Conservation (phyloP, 2,329 filamentous ascomycete species). For the Talaromyces sp. region DNA sequence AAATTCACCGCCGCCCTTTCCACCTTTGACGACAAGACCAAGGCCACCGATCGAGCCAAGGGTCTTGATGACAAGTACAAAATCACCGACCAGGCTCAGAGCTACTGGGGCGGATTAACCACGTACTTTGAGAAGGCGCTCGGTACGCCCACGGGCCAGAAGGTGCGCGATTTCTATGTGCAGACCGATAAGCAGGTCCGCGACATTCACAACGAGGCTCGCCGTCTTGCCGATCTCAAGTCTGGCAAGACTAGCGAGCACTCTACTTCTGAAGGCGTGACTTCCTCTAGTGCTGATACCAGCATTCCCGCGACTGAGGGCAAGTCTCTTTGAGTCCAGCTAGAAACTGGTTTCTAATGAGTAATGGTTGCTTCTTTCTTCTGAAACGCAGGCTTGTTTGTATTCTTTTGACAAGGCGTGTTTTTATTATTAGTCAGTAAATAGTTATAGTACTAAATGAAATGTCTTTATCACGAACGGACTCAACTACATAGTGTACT, state of each 20-base stretch:
- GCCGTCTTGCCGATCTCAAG: constrained; percentile 85
- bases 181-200: constrained; percentile 82
- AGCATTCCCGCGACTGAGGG: constrained; percentile 9
- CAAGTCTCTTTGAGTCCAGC: background rate
- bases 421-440: background rate
- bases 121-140: constrained; percentile 95
- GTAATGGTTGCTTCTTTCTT: background rate
- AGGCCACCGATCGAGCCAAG: constrained; percentile 81
- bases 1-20: constrained; percentile 75
- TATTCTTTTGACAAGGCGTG: background rate
- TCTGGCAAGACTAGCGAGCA: constrained; percentile 45
- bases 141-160: constrained; percentile 82
- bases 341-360: background rate
- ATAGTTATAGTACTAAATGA: background rate
- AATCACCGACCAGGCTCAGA: constrained; percentile 69
- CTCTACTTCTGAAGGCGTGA: constrained; percentile 24
- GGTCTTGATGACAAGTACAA: constrained; percentile 81
- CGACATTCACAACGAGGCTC: constrained; percentile 89
- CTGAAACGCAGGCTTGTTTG: background rate
- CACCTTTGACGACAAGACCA: constrained; percentile 78
- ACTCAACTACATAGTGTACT: too few relatives aligned
- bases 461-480: too few relatives aligned
- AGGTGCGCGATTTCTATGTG: constrained; percentile 82
- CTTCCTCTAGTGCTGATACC: constrained; percentile 24
- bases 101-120: constrained; percentile 64